A percentile compares a stretch with the other conserved stretches of the same genome.
Conservation (phyloP, 2,329 filamentous ascomycete genomes). For the Pseudogymnoascus sp. region DNA sequence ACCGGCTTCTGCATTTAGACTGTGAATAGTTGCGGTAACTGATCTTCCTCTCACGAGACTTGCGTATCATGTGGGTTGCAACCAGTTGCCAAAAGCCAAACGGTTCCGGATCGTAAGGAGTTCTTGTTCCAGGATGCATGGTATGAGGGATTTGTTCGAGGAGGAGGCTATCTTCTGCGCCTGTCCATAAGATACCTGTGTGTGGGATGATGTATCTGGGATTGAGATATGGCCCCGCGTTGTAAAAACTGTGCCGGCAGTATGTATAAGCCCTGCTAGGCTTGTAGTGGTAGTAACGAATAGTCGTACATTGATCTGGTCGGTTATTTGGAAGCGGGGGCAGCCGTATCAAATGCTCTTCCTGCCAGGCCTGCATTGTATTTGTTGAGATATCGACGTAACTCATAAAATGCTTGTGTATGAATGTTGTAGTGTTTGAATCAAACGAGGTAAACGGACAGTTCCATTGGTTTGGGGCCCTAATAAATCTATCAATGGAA, state of each 20-base stretch:
- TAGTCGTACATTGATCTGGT: background rate
- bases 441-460: background rate
- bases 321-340: background rate
- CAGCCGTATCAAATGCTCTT: background rate
- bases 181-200: background rate
- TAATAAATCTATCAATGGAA: background rate
- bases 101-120: background rate
- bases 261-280: background rate
- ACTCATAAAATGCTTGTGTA: background rate
- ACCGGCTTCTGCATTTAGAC: background rate
- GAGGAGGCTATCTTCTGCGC: conserved; percentile 1
- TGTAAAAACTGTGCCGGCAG: background rate
- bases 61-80: background rate
- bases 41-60: background rate
- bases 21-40: background rate
- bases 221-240: background rate
- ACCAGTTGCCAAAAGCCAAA: background rate
- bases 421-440: background rate
- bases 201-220: background rate
- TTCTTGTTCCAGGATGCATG: background rate
- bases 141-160: background rate
- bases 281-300: background rate
- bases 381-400: background rate
- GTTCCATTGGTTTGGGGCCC: background rate
- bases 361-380: background rate